Evolutionary conservation across 169 alveolate genomes (phyloP), one percentile per base, ranked within the genome.

Genomic region (Plasmodium reichenowi): DNA sequence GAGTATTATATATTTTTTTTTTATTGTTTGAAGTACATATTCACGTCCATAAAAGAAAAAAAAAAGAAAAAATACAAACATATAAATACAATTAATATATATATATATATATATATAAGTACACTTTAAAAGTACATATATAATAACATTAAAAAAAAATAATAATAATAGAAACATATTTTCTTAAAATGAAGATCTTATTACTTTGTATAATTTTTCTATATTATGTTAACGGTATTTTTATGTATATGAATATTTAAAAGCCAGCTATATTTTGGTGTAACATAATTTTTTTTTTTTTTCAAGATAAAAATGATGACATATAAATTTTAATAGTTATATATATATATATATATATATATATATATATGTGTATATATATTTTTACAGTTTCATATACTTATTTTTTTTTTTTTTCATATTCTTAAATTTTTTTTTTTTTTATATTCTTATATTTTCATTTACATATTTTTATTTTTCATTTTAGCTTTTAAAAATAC

Each of bases 151-250:
- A 29, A 29, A 29, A 29, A 29, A 4, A 29, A 4, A 32, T 32
- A 32, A 52, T 13, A 52, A 52, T 8, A 52, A 12, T 52, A 13
- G 7, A 52, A 52, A 52, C 6, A n/a, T 52, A n/a, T 52, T 70
- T n/a, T 47, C 10, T 4, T 13, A 72, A 52, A 52, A 72, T 72
- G 83, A 72, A 54, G 68, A 52, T 72, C 22, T 2, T 72, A 4
- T 26, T 72, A n/a, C 83, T 72, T 72, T 72, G 20, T 26, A n/a
- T 72, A 12, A 24, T 72, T 72, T 72, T 24, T 52, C 68, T 72
- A 24, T 72, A 54, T 67, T 72, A 52, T 26, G 83, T 72, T 6
- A 72, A 72, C 32, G 83, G 83, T 72, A 72, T 54, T 29, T 10
- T 45, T 63, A 22, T 24, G 17, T 60, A 17, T 60, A 15, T 60